phyloP scores from a whole-genome alignment of 345 rosid genomes.

The Firmiana major region DNA sequence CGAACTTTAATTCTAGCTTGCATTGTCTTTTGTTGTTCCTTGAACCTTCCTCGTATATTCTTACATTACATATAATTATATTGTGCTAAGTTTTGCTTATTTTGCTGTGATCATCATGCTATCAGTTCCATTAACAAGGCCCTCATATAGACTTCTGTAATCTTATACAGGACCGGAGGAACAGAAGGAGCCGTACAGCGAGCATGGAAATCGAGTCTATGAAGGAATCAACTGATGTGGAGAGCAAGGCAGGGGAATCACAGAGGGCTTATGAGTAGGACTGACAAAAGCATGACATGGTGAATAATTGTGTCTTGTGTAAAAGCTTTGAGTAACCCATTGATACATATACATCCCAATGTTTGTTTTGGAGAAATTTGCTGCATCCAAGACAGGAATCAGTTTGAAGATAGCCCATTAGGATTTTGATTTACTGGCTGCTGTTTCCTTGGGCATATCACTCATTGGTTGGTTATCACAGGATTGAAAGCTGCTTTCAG shows the following conservation, averaged over 20 bases:
- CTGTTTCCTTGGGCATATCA: not conserved
- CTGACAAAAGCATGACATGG: slow-evolving; percentile 15
- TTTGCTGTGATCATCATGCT: not conserved
- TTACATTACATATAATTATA: not conserved
- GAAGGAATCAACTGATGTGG: slow-evolving; percentile 51
- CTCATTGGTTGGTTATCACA: not conserved
- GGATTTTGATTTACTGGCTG: slow-evolving; percentile 5
- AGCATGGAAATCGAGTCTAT: slow-evolving; percentile 73
- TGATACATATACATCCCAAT: slow-evolving; percentile 8
- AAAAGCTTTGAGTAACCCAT: slow-evolving; percentile 11
- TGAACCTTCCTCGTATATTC: not conserved
- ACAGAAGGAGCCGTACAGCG: slow-evolving; percentile 58
- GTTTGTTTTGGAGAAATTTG: slow-evolving; percentile 11
- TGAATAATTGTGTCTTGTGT: slow-evolving; percentile 11
- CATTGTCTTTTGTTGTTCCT: not conserved
- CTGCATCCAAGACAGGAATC: not conserved
- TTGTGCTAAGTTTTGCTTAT: not conserved
- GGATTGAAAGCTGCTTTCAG: slow-evolving; percentile 6
- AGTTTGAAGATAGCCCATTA: slow-evolving; percentile 1
- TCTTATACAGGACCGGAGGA: slow-evolving; percentile 65
- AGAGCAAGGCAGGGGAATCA: slow-evolving; percentile 31
- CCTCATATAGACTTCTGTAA: not conserved
- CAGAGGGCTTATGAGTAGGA: slow-evolving; percentile 36
- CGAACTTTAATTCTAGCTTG: not conserved
- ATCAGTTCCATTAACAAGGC: not conserved